Base-by-base conservation (phyloP, 768 basidiomycete species). In the Boletus vinaceobasis region DNA sequence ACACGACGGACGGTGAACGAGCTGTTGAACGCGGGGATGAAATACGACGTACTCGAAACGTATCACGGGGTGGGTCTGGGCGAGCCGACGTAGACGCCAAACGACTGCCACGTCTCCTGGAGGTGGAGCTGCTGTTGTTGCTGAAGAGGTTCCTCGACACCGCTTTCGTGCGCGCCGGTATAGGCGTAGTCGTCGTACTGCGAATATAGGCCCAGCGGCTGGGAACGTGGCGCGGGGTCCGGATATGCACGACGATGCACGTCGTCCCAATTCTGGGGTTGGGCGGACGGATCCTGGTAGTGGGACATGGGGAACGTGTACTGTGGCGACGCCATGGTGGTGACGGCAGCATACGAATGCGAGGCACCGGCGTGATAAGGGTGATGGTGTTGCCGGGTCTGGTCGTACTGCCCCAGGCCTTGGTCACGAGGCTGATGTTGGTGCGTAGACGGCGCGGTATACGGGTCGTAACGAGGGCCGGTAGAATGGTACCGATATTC, bases 101-200 rank as follows among this genome's bases (percentile, higher is more conserved):
- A 88, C 53, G 80, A 75, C 65, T 80, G 78, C 86, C 86, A 88
- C 10, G 85, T 86, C 69, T 87, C 86, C 74, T 46, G 77, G 58
- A 58, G 65, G 31, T 50, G 69, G 35, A 50, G 61, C 43, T 52
- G 60, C 45, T 56, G 60, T 7, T 50, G 62, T 19, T 51, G 59
- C 15, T 50, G 64, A 21, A 33, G 42, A 13, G 48, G 63, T n/a
- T 53, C 50, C 52, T 60, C 53, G 1, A n/a, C 15, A 4, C 23
- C 21, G 26, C 27, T 15, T 13, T 48, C 55, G 21, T 29, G 38
- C 13, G 38, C 37, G 13, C 7, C 21, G 5, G 26, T 1, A 40
- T 55, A 43, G 17, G 5, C 29, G 21, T 61, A 52, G 10, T 36
- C 5, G 6, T 45, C 51, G 46, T 57, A 52, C 17, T 48, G 65